Evolutionary conservation across 345 rosid genomes (phyloP), one percentile per base, ranked within the genome.

Genomic region (Acer negundo): DNA sequence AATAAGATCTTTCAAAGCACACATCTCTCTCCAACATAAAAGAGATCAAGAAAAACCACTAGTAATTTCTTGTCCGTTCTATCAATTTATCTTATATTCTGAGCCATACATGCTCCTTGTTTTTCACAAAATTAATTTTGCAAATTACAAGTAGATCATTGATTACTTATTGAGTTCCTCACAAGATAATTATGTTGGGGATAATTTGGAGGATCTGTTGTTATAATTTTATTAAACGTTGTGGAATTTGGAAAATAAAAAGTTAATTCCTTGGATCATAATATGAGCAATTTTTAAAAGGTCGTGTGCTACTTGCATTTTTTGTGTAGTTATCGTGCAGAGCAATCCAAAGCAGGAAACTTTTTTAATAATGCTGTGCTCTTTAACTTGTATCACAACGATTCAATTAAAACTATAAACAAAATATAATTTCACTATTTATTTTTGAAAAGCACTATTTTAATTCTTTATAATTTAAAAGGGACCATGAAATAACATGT

Each of bases 1-100:
- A 97, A 81, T 90, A 92, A 62, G 91, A 94, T 85, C 99, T 94
- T 62, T 94, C 94, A 62, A 98, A 92, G 86, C 98, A 94, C 80
- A 96, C 99, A 3, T 77, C 81, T 63, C 82, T 92, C 76, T 86
- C 97, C n/a, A 87, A 84, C 80, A 72, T 94, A 84, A 81, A 91
- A 68, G 97, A 94, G 7, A 83, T 96, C 82, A 94, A 90, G 90
- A 92, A 87, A 87, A 94, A 92, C 77, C 99, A 94, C 90, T 94
- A 91, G 98, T 96, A 86, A 80, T 59, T 46, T 42, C 70, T 79
- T 79, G 16, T 59, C 76, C 59, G 66, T 56, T 67, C 31, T 17
- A 19, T 69, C 61, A 12, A 9, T 13, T 28, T 64, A 46, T 28
- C 38, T 66, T 44, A 17, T 58, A 31, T 12, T 72, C n/a, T 44